Evolutionary conservation across 2,329 filamentous ascomycete genomes (phyloP), one percentile per base, ranked within the genome.

Genomic region (Ploettnerulaceae sp.): DNA sequence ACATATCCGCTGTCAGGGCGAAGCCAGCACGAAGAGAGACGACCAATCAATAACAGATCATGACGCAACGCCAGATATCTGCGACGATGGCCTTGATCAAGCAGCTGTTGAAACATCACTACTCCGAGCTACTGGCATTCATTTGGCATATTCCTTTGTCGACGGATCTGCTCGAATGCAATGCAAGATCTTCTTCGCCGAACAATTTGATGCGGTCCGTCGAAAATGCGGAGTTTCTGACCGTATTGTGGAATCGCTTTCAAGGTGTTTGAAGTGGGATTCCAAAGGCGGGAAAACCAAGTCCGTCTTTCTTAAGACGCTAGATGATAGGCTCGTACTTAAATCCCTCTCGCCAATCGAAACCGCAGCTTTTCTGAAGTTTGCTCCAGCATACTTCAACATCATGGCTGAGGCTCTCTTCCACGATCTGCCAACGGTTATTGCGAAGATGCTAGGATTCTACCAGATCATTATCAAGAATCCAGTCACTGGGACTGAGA

Each of bases 381-480:
- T 98, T 62, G 94, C 93, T 0, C 93, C 93, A 1, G 89, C 91
- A 28, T 98, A 98, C 69, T 98, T 98, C 66, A 85, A 84, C 59
- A 95, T 98, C 64, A 97, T 97, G 84, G 89, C 89, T 9, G 88
- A 97, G 64, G 90, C 89, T 5, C 75, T 98, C 12, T 98, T 98
- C 70, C 90, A 95, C 60, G 90, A 91, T 57, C 74, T 98, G 2
- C 93, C 93, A 0, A 95, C 89, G 1, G 93, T 95, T 32, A 98
- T 98, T 61, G 93, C 93, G 22, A 98, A 98, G 71, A 98, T 98
- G 93, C 80, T 98, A 44, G 93, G 93, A 0, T 94, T 98, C 65
- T 98, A 95, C 70, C 91, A 97, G 60, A 86, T 98, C 38, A 86
- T 91, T 55, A 95, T 98, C 69, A 96, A 95, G 70, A 97, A 97